Conservation (phyloP, 768 basidiomycete genomes). For the Phylloporus sp. region DNA sequence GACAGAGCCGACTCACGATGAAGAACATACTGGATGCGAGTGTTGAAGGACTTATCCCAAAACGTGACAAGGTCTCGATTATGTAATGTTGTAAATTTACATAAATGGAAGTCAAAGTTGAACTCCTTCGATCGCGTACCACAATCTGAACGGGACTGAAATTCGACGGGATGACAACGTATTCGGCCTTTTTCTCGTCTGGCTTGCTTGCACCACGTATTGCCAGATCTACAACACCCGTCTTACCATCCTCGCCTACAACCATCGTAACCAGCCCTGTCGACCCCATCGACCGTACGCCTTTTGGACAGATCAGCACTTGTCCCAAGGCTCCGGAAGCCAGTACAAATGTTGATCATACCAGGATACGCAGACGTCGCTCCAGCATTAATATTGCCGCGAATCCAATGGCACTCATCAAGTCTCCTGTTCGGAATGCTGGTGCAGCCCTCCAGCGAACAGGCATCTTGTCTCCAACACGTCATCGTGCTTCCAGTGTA, state of each 20-base stretch:
- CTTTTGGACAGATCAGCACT: slow-evolving; percentile 22
- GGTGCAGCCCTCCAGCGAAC: slow-evolving; percentile 49
- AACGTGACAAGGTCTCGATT: slow-evolving; percentile 15
- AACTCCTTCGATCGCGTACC: slow-evolving; percentile 7
- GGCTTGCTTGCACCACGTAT: slow-evolving; percentile 56
- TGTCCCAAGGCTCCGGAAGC: slow-evolving; percentile 22
- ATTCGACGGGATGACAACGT: slow-evolving; percentile 35
- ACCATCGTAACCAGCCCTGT: slow-evolving; percentile 15
- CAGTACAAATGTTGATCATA: slow-evolving; percentile 26
- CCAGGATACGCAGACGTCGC: slow-evolving; percentile 55
- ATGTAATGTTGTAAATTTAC: slow-evolving; percentile 11
- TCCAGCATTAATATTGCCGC: slow-evolving; percentile 56
- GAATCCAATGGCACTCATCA: slow-evolving; percentile 55
- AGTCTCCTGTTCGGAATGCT: slow-evolving; percentile 51
- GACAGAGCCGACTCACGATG: slow-evolving; percentile 47
- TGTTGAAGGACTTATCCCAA: background rate
- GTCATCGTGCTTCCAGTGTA: slow-evolving; percentile 47
- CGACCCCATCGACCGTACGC: slow-evolving; percentile 36
- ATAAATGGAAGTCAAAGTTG: slow-evolving; percentile 15
- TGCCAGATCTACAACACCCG: slow-evolving; percentile 21
- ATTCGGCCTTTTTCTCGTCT: slow-evolving; percentile 69
- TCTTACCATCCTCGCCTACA: slow-evolving; percentile 24
- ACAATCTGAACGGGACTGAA: too few species aligned
- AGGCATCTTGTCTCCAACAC: slow-evolving; percentile 34
- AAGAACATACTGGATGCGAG: slow-evolving; percentile 53